Conservation (phyloP, 148 eudicot genomes). For the Rhododendron vialii region DNA sequence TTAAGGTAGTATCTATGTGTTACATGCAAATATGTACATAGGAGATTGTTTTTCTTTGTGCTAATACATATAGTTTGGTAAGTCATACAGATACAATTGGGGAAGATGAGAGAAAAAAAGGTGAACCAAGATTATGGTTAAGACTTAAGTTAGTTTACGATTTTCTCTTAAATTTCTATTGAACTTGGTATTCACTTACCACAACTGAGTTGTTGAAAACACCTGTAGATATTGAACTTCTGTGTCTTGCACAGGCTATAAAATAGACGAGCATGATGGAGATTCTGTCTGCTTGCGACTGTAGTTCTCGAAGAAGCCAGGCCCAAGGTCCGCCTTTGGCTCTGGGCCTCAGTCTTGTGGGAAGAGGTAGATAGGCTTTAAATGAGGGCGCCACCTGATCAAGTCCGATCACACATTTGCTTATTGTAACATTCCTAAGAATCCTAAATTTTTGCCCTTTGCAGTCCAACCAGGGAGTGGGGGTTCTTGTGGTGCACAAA, state of each 20-base stretch:
- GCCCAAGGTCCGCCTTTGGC: constrained; percentile 40
- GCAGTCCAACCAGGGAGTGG: too few relatives aligned
- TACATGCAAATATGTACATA: background rate
- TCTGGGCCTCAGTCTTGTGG: constrained; percentile 41
- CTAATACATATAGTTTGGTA: background rate
- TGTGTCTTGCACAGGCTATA: constrained; percentile 41
- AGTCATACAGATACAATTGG: background rate
- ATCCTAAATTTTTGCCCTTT: too few relatives aligned
- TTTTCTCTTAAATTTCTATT: background rate
- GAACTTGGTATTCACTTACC: background rate
- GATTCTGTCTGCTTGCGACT: constrained; percentile 49
- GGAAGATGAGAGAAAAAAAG: background rate
- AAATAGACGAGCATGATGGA: constrained; percentile 61
- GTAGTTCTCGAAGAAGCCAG: constrained; percentile 64
- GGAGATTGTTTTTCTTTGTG: background rate
- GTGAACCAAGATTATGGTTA: background rate
- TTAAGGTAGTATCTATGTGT: background rate
- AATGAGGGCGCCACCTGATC: background rate
- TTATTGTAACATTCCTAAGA: background rate
- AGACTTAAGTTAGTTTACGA: background rate
- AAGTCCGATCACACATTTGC: background rate
- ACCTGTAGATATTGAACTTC: constrained; percentile 7
- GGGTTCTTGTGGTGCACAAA: too few relatives aligned
- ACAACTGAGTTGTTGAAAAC: background rate
- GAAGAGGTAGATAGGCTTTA: constrained; percentile 29